Conservation (phyloP, 2,329 filamentous ascomycete species). For the Aspergillus udagawae region DNA sequence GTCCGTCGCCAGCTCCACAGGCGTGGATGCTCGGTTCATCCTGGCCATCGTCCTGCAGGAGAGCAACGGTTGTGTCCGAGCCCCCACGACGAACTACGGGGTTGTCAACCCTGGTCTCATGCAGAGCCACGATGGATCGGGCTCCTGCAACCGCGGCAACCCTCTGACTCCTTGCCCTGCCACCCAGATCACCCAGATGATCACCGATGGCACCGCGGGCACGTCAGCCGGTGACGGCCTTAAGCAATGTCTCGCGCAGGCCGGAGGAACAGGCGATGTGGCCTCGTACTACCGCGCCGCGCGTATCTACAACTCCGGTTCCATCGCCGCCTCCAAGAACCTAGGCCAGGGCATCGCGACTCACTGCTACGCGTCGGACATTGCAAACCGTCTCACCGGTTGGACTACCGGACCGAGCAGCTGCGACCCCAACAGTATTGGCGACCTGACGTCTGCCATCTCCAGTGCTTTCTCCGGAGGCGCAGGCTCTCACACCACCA, state of each 20-base stretch:
- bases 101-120: conserved; percentile 42
- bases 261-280: conserved; percentile 19
- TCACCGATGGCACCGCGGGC: conserved; percentile 37
- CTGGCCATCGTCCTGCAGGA: conserved; percentile 46
- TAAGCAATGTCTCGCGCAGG: conserved; percentile 26
- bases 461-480: conserved; percentile 11
- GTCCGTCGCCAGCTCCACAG: conserved; percentile 23
- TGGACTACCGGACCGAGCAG: conserved; percentile 19
- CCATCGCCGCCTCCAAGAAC: conserved; percentile 28
- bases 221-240: conserved; percentile 33
- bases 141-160: conserved; percentile 33
- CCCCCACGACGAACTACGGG: conserved; percentile 38
- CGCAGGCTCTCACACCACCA: neutral
- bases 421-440: conserved; percentile 15
- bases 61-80: conserved; percentile 44
- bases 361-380: conserved; percentile 25
- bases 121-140: conserved; percentile 26
- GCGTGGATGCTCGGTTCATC: conserved; percentile 41
- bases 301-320: conserved; percentile 42
- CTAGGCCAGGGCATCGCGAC: conserved; percentile 26
- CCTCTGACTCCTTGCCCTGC: conserved; percentile 23
- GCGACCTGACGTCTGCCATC: conserved; percentile 6
- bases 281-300: conserved; percentile 32
- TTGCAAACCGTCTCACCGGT: conserved; percentile 26
- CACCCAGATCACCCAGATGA: conserved; percentile 34